Evolutionary conservation across 2,329 filamentous ascomycete species (phyloP).

Genomic region (Ascochyta fabae): DNA sequence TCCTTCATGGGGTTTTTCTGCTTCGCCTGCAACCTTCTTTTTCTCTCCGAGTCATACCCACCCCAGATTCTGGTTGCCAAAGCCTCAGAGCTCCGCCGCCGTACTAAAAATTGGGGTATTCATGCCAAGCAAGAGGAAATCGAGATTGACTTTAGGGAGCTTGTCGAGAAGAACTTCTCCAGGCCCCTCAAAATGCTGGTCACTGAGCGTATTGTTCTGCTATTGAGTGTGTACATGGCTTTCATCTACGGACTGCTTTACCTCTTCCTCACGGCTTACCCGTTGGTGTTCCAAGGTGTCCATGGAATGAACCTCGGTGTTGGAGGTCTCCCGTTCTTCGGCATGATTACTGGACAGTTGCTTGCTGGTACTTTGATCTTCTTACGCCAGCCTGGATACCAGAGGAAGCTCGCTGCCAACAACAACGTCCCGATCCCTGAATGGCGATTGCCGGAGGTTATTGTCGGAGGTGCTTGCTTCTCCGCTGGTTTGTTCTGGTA

Average conservation of each 20-base stretch:
- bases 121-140: conserved; percentile 64
- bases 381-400: conserved; percentile 71
- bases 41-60: conserved; percentile 65
- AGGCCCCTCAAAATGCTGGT: conserved; percentile 57
- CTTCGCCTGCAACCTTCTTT: conserved; percentile 58
- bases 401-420: conserved; percentile 56
- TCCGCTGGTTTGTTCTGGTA: conserved; percentile 45
- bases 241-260: conserved; percentile 73
- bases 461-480: conserved; percentile 59
- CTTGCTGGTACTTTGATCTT: conserved; percentile 71
- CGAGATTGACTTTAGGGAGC: conserved; percentile 57
- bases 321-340: conserved; percentile 82
- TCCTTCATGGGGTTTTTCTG: conserved; percentile 63
- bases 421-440: conserved; percentile 61
- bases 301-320: conserved; percentile 75
- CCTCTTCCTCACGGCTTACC: conserved; percentile 84
- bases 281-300: conserved; percentile 76
- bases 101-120: conserved; percentile 68
- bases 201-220: conserved; percentile 57
- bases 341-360: conserved; percentile 78
- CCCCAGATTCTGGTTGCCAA: conserved; percentile 65
- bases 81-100: conserved; percentile 60
- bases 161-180: conserved; percentile 62
- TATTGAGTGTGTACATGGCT: conserved; percentile 43
- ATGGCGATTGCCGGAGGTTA: conserved; percentile 63